Conservation (phyloP, 495 filamentous ascomycete genomes). For the Aspergillus ellipticus region DNA sequence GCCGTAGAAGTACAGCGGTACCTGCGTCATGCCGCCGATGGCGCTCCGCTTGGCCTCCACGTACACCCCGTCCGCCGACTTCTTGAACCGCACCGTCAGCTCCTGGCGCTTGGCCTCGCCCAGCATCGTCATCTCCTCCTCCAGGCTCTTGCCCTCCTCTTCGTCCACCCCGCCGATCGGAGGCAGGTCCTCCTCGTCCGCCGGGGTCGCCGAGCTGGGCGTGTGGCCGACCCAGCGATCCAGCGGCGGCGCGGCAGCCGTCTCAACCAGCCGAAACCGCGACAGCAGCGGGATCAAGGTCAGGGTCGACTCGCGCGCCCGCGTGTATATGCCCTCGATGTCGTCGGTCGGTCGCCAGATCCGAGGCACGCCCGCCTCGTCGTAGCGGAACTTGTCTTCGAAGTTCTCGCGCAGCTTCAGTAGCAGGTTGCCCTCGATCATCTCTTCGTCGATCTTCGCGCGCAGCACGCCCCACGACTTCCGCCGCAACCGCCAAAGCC, state of each 20-base stretch:
- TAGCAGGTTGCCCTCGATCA: conserved; percentile 93
- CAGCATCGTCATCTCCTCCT: conserved; percentile 93
- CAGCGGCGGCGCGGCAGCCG: conserved; percentile 71
- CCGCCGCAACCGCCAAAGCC: conserved; percentile 84
- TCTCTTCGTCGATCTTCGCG: conserved; percentile 92
- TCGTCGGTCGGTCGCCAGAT: conserved; percentile 98
- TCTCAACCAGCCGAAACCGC: conserved; percentile 69
- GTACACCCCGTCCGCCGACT: conserved; percentile 93
- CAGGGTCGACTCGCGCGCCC: conserved; percentile 84
- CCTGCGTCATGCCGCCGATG: conserved; percentile 90
- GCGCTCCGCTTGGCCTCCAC: conserved; percentile 96
- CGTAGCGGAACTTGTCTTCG: conserved; percentile 98
- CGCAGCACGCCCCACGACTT: conserved; percentile 91
- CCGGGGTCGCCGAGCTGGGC: conserved; percentile 69
- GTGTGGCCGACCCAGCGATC: conserved; percentile 75
- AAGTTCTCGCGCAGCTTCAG: conserved; percentile 97
- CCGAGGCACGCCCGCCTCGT: conserved; percentile 87
- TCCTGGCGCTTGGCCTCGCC: conserved; percentile 84
- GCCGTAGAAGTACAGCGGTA: conserved; percentile 92
- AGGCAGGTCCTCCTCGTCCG: conserved; percentile 82
- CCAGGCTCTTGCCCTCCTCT: conserved; percentile 85
- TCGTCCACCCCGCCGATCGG: conserved; percentile 90
- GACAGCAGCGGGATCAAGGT: conserved; percentile 85
- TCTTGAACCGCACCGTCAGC: conserved; percentile 91
- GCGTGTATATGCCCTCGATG: conserved; percentile 91